Conservation (phyloP, 768 basidiomycete genomes). For the Mycena epipterygia region DNA sequence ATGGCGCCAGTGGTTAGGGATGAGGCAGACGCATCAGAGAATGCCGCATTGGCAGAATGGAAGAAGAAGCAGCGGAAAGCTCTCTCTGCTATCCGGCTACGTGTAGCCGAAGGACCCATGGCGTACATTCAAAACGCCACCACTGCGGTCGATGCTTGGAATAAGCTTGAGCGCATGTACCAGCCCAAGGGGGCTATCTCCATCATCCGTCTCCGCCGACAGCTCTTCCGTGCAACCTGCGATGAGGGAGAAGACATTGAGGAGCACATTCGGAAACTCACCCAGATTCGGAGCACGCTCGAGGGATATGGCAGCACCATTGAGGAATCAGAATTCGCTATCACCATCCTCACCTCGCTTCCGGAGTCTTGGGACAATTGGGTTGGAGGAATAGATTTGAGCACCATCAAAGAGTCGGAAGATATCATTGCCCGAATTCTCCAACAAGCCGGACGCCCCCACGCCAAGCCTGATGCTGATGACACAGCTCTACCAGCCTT, state of each 20-base stretch:
- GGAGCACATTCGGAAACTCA: constrained; percentile 43
- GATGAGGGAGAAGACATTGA: constrained; percentile 34
- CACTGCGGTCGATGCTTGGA: constrained; percentile 47
- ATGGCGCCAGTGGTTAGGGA: neutral
- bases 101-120: constrained; percentile 31
- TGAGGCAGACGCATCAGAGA: neutral
- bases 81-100: constrained; percentile 44
- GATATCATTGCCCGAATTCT: constrained; percentile 41
- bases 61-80: constrained; percentile 45
- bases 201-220: constrained; percentile 39
- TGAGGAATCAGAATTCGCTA: constrained; percentile 45
- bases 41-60: constrained; percentile 5
- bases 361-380: constrained; percentile 53
- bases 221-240: constrained; percentile 24
- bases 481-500: constrained; percentile 15
- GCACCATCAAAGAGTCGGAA: constrained; percentile 30
- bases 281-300: constrained; percentile 39
- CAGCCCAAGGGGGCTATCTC: constrained; percentile 45
- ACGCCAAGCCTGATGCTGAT: constrained; percentile 15
- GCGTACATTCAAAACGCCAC: constrained; percentile 42
- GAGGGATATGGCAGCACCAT: constrained; percentile 39
- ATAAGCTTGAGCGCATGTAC: constrained; percentile 43
- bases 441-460: constrained; percentile 31
- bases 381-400: constrained; percentile 37
- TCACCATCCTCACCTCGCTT: constrained; percentile 44